Conservation (phyloP, 2,329 filamentous ascomycete genomes). For the Talaromyces funiculosus region DNA sequence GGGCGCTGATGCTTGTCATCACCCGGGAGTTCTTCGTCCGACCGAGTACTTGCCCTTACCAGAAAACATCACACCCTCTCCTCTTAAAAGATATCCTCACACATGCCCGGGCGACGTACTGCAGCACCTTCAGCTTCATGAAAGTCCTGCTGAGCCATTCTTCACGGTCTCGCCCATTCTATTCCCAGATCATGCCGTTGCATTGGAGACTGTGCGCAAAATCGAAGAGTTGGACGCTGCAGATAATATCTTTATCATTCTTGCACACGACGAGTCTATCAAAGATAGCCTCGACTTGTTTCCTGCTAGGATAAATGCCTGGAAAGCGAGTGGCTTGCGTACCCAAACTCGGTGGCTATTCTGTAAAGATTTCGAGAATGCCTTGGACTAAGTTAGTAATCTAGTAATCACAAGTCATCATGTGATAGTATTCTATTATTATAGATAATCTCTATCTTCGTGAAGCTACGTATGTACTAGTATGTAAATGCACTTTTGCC, state of each 20-base stretch:
- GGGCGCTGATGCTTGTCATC: slow-evolving; percentile 46
- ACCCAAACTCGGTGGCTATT: not conserved
- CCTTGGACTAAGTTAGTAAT: no score
- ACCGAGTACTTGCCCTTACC: slow-evolving; percentile 38
- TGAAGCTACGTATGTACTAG: no score
- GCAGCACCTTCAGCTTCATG: not conserved
- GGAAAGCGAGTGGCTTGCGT: slow-evolving; percentile 4
- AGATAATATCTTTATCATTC: slow-evolving; percentile 25
- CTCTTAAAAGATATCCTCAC: not conserved
- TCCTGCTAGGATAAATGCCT: slow-evolving; percentile 14
- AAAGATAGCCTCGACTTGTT: slow-evolving; percentile 22
- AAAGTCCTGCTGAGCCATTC: slow-evolving; percentile 10
- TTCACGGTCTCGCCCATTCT: no score
- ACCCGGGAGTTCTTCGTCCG: slow-evolving; percentile 42
- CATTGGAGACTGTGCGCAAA: no score
- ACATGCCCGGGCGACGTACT: not conserved
- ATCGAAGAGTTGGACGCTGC: slow-evolving; percentile 20
- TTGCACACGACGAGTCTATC: slow-evolving; percentile 25
- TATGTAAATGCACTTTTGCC: no score
- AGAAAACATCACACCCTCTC: not conserved
- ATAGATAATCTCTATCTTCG: no score
- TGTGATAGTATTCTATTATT: no score
- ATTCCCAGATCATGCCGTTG: no score
- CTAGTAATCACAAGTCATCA: no score
- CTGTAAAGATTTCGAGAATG: no score